Evolutionary conservation across 2,329 filamentous ascomycete genomes (phyloP).

Genomic region (Cercospora beticola): DNA sequence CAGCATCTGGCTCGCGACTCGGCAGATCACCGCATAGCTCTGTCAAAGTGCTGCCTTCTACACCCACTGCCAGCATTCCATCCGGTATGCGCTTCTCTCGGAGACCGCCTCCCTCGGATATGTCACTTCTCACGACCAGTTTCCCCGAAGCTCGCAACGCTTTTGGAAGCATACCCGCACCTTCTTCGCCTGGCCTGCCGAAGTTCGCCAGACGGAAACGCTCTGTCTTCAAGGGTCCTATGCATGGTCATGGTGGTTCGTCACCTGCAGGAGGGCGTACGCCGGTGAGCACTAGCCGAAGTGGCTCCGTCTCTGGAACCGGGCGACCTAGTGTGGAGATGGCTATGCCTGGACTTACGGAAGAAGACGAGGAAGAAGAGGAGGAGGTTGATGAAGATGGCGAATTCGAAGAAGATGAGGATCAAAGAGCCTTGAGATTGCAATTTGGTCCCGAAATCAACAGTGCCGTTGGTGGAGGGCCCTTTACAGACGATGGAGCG

Average conservation of each 20-base stretch:
- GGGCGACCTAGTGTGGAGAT: conserved; percentile 72
- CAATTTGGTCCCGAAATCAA: conserved; percentile 32
- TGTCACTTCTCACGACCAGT: conserved; percentile 32
- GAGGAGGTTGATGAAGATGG: conserved; percentile 34
- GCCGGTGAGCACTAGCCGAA: conserved; percentile 10
- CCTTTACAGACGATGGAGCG: conserved; percentile 7
- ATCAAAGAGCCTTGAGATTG: conserved; percentile 31
- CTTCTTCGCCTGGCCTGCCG: conserved; percentile 60
- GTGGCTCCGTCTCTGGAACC: conserved; percentile 57
- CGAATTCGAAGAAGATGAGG: conserved; percentile 31
- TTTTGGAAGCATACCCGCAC: conserved; percentile 40
- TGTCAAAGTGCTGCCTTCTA: conserved; percentile 91
- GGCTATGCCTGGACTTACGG: conserved; percentile 52
- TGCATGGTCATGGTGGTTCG: conserved; percentile 48
- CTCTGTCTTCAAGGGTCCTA: conserved; percentile 78
- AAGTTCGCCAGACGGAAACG: conserved; percentile 80
- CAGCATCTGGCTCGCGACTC: conserved; percentile 59
- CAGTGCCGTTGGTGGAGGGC: not conserved
- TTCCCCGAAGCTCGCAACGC: conserved; percentile 30
- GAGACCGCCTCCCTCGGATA: conserved; percentile 34
- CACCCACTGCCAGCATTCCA: conserved; percentile 70
- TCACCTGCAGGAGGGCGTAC: conserved; percentile 14
- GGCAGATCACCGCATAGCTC: conserved; percentile 81
- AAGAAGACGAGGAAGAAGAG: conserved; percentile 35
- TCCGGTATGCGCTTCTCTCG: conserved; percentile 71